A percentile compares a stretch with the other conserved stretches of the same genome.
Conservation (phyloP, 129 eudicot species). For the Glebionis coronaria region DNA sequence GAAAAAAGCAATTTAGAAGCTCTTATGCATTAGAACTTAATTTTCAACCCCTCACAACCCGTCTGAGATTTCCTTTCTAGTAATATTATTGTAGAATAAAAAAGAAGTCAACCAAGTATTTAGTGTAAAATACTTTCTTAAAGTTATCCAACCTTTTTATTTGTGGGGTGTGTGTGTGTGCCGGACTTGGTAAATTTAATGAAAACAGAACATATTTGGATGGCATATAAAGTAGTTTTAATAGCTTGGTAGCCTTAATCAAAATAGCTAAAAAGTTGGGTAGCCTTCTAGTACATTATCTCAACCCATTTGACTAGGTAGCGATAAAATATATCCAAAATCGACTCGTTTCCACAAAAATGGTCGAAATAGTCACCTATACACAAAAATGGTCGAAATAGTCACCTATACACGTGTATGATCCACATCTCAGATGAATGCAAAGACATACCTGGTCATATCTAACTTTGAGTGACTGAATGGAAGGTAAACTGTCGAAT, state of each 20-base stretch:
- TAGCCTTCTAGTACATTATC: background rate
- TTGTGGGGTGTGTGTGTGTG: too few species aligned
- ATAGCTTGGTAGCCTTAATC: too few species aligned
- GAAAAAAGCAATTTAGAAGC: background rate
- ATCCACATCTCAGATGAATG: background rate
- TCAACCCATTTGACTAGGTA: background rate
- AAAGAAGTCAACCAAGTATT: too few species aligned
- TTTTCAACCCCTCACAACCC: too few species aligned
- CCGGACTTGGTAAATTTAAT: too few species aligned
- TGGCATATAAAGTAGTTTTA: too few species aligned
- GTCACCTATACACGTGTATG: background rate
- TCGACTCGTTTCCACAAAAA: background rate
- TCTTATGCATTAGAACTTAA: background rate
- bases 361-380: background rate
- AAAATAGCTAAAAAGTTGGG: too few species aligned
- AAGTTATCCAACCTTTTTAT: too few species aligned
- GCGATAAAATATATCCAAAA: background rate
- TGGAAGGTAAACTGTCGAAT: slow-evolving; percentile 56
- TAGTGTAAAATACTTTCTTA: too few species aligned
- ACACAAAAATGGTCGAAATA: background rate
- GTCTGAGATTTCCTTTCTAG: too few species aligned
- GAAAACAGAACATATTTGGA: too few species aligned
- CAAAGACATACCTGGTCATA: slow-evolving; percentile 73
- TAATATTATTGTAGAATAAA: too few species aligned
- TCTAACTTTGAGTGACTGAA: slow-evolving; percentile 69